These are phyloP conservation scores for Ogataea zsoltii DNA, from an alignment of 805 yeast genomes.

Conservation along the genomic window DNA sequence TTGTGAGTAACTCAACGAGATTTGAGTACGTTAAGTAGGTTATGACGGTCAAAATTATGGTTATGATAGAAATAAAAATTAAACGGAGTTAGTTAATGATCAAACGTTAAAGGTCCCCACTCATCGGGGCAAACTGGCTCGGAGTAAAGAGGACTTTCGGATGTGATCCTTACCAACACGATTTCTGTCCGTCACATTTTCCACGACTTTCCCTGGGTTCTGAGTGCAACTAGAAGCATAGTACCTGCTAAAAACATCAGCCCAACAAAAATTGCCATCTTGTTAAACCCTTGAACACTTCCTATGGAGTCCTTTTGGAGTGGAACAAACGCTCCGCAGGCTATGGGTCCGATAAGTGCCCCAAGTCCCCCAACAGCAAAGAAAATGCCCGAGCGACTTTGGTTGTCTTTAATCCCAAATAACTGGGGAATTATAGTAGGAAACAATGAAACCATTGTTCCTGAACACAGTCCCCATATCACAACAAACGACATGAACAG, in stretches of 20 bases:
- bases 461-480: constrained; percentile 38
- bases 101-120: too few species aligned
- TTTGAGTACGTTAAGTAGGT: constrained; percentile 1
- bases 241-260: constrained; percentile 25
- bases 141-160: too few species aligned
- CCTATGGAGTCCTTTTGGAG: constrained; percentile 7
- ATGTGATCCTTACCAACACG: too few species aligned
- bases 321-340: too few species aligned
- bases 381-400: constrained; percentile 37
- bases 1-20: constrained; percentile 1
- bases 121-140: too few species aligned
- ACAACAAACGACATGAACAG: constrained; percentile 40
- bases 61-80: too few species aligned
- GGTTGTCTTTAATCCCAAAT: constrained; percentile 36
- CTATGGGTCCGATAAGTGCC: too few species aligned
- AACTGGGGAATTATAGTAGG: constrained; percentile 38
- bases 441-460: constrained; percentile 35
- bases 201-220: constrained; percentile 1
- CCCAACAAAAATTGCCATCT: constrained; percentile 35
- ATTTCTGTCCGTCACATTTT: too few species aligned
- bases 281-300: constrained; percentile 29
- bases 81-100: too few species aligned
- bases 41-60: too few species aligned
- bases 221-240: constrained; percentile 8
- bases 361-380: constrained; percentile 8